Evolutionary conservation across 768 basidiomycete genomes (phyloP).

Genomic region (Coprinellus micaceus): DNA sequence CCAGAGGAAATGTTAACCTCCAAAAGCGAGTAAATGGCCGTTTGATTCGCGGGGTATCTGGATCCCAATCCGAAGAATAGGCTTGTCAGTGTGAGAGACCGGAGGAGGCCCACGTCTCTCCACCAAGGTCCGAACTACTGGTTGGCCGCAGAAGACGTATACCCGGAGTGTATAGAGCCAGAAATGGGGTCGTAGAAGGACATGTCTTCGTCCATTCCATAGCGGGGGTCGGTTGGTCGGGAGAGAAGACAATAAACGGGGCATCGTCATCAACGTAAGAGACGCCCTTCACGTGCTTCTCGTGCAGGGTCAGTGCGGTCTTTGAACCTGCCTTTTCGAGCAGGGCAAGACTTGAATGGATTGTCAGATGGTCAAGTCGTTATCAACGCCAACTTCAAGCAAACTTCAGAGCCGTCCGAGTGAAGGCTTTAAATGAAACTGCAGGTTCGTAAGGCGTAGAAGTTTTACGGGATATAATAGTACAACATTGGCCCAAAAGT

Average conservation of each 20-base stretch:
- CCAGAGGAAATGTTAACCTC: background rate
- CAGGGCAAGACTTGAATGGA: background rate
- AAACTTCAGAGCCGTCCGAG: too few species aligned
- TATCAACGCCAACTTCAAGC: background rate
- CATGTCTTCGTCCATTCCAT: background rate
- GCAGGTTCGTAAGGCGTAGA: background rate
- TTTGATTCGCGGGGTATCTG: background rate
- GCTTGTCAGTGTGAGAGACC: background rate
- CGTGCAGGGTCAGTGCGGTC: slow-evolving; percentile 1
- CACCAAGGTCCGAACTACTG: background rate
- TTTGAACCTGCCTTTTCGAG: slow-evolving; percentile 9
- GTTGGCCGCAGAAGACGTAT: slow-evolving; percentile 1
- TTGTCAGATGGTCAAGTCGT: background rate
- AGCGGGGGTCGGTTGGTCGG: slow-evolving; percentile 6
- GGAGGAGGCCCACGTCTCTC: background rate
- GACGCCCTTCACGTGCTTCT: background rate
- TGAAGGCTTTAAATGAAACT: too few species aligned
- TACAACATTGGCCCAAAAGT: background rate
- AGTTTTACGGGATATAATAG: slow-evolving; percentile 1
- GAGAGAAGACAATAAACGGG: slow-evolving; percentile 21
- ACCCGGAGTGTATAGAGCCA: slow-evolving; percentile 4
- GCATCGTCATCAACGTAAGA: slow-evolving; percentile 16
- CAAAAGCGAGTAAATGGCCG: background rate
- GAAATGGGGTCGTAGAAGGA: slow-evolving; percentile 3
- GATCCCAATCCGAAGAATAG: background rate